phyloP scores from a whole-genome alignment of 148 eudicot genomes.

The Talinum fruticosum region DNA sequence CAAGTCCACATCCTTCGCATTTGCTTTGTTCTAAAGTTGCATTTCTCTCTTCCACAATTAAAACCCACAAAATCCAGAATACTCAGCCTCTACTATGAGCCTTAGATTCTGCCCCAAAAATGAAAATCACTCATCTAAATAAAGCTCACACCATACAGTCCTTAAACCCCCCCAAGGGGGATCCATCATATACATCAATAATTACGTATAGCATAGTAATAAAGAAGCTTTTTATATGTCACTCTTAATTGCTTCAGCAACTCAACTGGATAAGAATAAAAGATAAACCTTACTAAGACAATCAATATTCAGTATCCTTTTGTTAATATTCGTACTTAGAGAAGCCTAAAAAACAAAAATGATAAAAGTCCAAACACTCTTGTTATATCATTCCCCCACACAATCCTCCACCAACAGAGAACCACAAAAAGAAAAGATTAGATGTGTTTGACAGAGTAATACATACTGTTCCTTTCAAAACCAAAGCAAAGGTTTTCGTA shows the following conservation, averaged over 20 bases:
- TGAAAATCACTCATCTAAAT: too few species aligned
- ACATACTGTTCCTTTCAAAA: conserved; percentile 89
- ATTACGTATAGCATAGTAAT: background rate
- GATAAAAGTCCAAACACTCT: background rate
- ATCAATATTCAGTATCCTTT: background rate
- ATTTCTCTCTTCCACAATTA: too few species aligned
- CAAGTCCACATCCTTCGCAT: too few species aligned
- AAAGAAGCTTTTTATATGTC: background rate
- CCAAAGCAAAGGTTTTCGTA: conserved; percentile 78
- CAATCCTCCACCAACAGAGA: background rate
- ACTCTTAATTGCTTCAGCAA: background rate
- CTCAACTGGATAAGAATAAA: background rate
- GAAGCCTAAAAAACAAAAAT: background rate
- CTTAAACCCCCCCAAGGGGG: background rate
- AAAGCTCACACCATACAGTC: too few species aligned
- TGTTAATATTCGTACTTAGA: background rate
- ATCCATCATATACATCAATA: background rate
- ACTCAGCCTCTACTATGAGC: too few species aligned
- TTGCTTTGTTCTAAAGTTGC: too few species aligned
- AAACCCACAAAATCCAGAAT: too few species aligned
- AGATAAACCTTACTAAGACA: background rate
- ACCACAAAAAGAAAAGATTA: background rate
- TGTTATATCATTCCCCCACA: background rate
- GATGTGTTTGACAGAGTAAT: background rate
- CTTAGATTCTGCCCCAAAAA: too few species aligned